Conservation (phyloP, 768 basidiomycete genomes). For the Trametes meyenii region DNA sequence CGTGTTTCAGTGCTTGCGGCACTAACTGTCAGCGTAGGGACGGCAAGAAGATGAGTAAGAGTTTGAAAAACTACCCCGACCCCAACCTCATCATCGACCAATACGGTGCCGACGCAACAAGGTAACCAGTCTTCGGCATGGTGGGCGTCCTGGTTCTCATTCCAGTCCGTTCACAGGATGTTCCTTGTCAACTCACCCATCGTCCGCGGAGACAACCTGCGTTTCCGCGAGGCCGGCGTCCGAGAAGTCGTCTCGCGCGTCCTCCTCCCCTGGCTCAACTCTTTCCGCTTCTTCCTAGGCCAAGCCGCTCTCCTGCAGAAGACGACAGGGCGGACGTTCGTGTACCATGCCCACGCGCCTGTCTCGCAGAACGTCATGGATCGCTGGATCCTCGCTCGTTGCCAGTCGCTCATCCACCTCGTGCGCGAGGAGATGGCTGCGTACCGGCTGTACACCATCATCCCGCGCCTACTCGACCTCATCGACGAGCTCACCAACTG, state of each 20-base stretch:
- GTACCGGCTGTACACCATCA: slow-evolving; percentile 96
- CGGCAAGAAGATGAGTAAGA: slow-evolving; percentile 99
- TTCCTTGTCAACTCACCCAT: slow-evolving; percentile 99
- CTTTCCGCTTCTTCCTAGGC: slow-evolving; percentile 99
- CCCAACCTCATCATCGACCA: slow-evolving; percentile 87
- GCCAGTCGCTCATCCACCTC: slow-evolving; percentile 91
- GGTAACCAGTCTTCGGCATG: slow-evolving; percentile 45
- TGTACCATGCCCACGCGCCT: slow-evolving; percentile 84
- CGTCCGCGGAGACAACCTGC: slow-evolving; percentile 94
- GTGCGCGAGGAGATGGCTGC: slow-evolving; percentile 96
- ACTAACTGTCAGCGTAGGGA: slow-evolving; percentile 52
- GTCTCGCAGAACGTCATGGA: slow-evolving; percentile 96
- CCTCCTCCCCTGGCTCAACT: slow-evolving; percentile 96
- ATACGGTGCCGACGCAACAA: slow-evolving; percentile 94
- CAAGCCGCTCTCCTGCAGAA: slow-evolving; percentile 89
- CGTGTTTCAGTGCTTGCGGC: not conserved
- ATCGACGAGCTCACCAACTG: slow-evolving; percentile 98
- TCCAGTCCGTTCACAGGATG: slow-evolving; percentile 56
- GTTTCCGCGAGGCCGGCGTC: slow-evolving; percentile 98
- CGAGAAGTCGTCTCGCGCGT: slow-evolving; percentile 96
- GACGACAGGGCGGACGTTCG: slow-evolving; percentile 72
- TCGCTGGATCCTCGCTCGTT: slow-evolving; percentile 96
- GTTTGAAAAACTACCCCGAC: slow-evolving; percentile 94
- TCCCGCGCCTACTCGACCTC: slow-evolving; percentile 89
- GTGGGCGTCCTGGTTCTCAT: not conserved